phyloP scores from a whole-genome alignment of 2,329 filamentous ascomycete genomes.

The Cytospora paraplurivora region DNA sequence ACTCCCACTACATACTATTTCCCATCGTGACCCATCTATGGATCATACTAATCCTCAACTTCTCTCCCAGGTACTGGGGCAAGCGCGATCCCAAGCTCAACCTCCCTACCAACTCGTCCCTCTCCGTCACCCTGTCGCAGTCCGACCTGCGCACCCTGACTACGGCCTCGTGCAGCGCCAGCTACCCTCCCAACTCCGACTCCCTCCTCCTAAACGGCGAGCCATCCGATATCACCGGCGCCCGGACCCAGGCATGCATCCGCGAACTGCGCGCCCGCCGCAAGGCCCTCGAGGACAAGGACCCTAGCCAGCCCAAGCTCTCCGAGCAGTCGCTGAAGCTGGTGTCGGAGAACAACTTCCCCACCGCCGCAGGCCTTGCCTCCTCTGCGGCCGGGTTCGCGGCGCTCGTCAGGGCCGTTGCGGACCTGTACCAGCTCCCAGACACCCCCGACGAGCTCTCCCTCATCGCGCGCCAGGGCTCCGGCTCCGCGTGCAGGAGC shows the following conservation, averaged over 20 bases:
- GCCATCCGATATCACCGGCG: conserved; percentile 79
- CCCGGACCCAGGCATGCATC: conserved; percentile 93
- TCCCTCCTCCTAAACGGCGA: conserved; percentile 82
- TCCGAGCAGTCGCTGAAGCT: conserved; percentile 77
- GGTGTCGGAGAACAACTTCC: conserved; percentile 98
- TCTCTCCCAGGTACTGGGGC: conserved; percentile 75
- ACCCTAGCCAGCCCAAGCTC: conserved; percentile 79
- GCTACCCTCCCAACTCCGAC: conserved; percentile 61
- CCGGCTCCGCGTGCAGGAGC: conserved; percentile 89
- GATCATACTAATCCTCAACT: not conserved
- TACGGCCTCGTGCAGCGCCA: conserved; percentile 83
- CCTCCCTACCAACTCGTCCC: conserved; percentile 95
- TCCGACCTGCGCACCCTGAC: conserved; percentile 92
- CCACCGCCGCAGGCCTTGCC: conserved; percentile 88
- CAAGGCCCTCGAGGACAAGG: conserved; percentile 69
- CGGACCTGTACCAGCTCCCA: conserved; percentile 85
- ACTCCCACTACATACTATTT: conserved; percentile 22
- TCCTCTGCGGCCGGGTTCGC: conserved; percentile 72
- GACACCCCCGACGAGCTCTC: conserved; percentile 81
- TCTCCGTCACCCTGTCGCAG: conserved; percentile 95
- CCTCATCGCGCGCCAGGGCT: conserved; percentile 88
- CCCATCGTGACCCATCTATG: not conserved
- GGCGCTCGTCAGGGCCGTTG: conserved; percentile 79
- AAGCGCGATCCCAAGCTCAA: conserved; percentile 94
- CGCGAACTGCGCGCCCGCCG: conserved; percentile 80